phyloP scores from a whole-genome alignment of 225 moss, liverwort and hornwort species.

The Pleurozium schreberi region DNA sequence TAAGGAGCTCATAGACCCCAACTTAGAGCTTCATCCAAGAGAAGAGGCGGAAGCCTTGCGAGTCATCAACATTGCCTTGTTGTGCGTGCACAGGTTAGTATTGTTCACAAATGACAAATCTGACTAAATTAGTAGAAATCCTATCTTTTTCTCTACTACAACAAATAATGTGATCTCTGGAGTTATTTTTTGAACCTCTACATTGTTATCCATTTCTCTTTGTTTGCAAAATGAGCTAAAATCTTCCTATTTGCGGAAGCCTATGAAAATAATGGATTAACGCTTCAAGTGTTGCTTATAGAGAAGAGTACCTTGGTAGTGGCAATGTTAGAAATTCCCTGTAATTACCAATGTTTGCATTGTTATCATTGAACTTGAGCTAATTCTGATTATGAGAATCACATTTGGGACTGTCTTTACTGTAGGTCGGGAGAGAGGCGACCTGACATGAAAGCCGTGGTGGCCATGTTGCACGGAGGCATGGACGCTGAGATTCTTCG shows the following conservation, averaged over 20 bases:
- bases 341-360: no score
- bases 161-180: background rate
- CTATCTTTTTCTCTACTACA: background rate
- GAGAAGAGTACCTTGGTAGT: no score
- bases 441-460: background rate
- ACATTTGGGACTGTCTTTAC: background rate
- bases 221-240: no score
- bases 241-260: no score
- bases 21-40: background rate
- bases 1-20: background rate
- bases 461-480: conserved; percentile 2
- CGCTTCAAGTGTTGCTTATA: no score
- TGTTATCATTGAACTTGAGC: background rate
- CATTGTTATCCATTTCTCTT: no score
- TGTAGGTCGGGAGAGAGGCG: background rate
- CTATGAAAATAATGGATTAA: no score
- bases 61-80: background rate
- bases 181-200: background rate
- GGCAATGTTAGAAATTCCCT: background rate
- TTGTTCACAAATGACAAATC: no score
- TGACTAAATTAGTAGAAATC: no score
- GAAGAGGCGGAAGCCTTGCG: background rate
- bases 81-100: background rate
- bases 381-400: background rate
- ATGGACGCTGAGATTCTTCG: background rate